Evolutionary conservation across 805 yeast genomes (phyloP).

Genomic region (Monosporozyma siamensis): DNA sequence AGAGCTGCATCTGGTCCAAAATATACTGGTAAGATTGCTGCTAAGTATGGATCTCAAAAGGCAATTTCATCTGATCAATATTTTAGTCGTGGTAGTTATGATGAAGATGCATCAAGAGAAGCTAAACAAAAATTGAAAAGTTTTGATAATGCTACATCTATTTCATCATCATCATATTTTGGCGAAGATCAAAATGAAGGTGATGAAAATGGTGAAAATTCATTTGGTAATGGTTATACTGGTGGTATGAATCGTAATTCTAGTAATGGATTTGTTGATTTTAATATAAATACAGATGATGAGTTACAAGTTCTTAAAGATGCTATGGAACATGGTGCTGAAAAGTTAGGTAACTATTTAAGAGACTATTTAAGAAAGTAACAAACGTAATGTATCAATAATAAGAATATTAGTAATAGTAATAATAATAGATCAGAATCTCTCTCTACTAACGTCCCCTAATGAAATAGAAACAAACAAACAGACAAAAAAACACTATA

Average conservation of each 20-base stretch:
- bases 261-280: slow-evolving; percentile 48
- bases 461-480: too few species aligned
- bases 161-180: slow-evolving; percentile 86
- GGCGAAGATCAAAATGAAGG: slow-evolving; percentile 67
- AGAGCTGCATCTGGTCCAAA: slow-evolving; percentile 44
- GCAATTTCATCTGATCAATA: slow-evolving; percentile 93
- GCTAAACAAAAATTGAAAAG: slow-evolving; percentile 73
- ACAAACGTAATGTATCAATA: neutral
- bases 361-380: slow-evolving; percentile 66
- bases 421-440: neutral
- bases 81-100: slow-evolving; percentile 82
- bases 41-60: slow-evolving; percentile 79
- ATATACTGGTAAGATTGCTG: slow-evolving; percentile 66
- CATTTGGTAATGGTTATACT: slow-evolving; percentile 16
- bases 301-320: slow-evolving; percentile 84
- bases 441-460: too few species aligned
- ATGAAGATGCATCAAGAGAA: slow-evolving; percentile 66
- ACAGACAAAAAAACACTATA: too few species aligned
- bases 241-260: slow-evolving; percentile 10
- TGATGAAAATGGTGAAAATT: slow-evolving; percentile 18
- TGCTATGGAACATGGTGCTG: slow-evolving; percentile 90
- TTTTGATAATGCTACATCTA: slow-evolving; percentile 79
- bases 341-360: slow-evolving; percentile 72
- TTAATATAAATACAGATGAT: slow-evolving; percentile 71
- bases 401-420: neutral